A percentile compares a stretch with the other conserved stretches of the same genome.
Conservation (phyloP, 306 rosid genomes). For the Dryas alaskensis region DNA sequence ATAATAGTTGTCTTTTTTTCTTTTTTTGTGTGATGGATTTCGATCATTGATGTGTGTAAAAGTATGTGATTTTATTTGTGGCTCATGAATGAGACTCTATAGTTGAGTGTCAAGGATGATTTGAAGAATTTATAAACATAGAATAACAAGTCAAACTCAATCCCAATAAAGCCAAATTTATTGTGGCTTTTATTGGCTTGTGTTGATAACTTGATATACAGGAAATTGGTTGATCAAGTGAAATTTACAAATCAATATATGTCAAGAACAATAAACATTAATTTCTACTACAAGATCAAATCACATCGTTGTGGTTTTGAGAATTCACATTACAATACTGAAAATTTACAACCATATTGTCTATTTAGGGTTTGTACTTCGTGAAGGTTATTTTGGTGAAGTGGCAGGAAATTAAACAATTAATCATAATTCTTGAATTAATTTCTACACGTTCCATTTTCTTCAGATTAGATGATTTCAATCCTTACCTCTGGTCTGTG, state of each 20-base stretch:
- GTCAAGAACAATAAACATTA: too few relatives aligned
- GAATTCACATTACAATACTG: background rate
- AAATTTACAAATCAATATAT: background rate
- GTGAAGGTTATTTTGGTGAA: background rate
- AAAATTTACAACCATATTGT: background rate
- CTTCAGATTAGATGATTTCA: background rate
- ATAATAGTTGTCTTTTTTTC: too few relatives aligned
- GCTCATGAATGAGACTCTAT: too few relatives aligned
- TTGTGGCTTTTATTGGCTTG: background rate
- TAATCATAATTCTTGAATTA: background rate
- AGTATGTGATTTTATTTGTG: too few relatives aligned
- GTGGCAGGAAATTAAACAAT: background rate
- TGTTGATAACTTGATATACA: background rate
- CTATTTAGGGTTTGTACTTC: background rate
- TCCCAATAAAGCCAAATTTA: background rate
- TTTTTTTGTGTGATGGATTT: too few relatives aligned
- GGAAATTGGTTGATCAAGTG: background rate
- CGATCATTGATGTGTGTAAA: too few relatives aligned
- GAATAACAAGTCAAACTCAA: background rate
- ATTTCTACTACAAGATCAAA: too few relatives aligned
- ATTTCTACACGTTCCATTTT: background rate
- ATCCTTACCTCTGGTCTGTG: background rate
- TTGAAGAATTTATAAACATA: background rate
- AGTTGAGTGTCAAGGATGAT: background rate
- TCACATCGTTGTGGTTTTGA: background rate